phyloP scores from a whole-genome alignment of 225 moss, liverwort and hornwort genomes.

The Pseudisothecium myosuroides region DNA sequence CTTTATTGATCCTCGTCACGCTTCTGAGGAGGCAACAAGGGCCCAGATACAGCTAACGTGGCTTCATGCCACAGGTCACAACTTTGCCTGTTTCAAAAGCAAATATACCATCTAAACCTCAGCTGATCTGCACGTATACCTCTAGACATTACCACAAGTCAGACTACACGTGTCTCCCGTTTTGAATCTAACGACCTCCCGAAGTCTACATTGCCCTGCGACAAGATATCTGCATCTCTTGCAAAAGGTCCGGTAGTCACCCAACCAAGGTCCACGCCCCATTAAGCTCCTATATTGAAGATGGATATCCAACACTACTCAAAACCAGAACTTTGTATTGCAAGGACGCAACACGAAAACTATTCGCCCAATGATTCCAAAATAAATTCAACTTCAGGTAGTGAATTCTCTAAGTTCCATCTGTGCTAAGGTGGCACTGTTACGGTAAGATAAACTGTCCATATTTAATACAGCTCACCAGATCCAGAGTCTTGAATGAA shows the following conservation, averaged over 20 bases:
- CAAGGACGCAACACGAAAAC: background rate
- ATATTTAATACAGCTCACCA: background rate
- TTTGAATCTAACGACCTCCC: background rate
- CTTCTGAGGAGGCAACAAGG: conserved; percentile 34
- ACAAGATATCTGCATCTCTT: background rate
- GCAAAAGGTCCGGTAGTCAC: background rate
- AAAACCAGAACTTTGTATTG: background rate
- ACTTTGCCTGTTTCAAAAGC: background rate
- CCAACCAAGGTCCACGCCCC: background rate
- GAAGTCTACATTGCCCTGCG: background rate
- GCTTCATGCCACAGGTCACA: conserved; percentile 13
- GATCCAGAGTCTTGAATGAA: background rate
- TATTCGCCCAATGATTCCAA: background rate
- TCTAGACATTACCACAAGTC: background rate
- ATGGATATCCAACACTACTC: background rate
- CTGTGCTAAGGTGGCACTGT: background rate
- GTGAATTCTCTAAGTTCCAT: background rate
- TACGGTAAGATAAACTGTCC: background rate
- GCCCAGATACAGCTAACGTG: conserved; percentile 23
- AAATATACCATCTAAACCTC: conserved; percentile 2
- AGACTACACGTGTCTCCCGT: background rate
- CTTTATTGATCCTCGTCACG: conserved; percentile 38
- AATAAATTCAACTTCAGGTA: background rate
- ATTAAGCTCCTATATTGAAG: background rate
- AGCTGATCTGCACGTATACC: background rate